Percentiles rank a stretch among this genome's conserved stretches.
Evolutionary conservation across 768 basidiomycete genomes (phyloP).

Genomic region (Russula vinacea): DNA sequence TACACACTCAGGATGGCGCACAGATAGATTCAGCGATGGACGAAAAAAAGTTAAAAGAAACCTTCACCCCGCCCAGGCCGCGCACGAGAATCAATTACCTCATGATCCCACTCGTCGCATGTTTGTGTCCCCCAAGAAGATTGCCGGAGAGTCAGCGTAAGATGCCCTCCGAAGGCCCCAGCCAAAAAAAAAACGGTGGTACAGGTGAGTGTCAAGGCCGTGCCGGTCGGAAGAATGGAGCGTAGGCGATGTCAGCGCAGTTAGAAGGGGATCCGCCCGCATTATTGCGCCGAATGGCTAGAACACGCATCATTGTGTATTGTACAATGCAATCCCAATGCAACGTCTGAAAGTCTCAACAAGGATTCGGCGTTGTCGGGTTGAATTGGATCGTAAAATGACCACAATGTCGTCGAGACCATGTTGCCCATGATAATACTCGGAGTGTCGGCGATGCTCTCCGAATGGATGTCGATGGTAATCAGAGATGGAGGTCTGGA

Average conservation of each 20-base stretch:
- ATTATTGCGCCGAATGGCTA: background rate
- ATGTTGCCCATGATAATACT: background rate
- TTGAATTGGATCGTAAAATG: background rate
- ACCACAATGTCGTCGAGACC: background rate
- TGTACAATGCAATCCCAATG: background rate
- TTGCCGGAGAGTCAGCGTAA: background rate
- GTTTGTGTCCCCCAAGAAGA: background rate
- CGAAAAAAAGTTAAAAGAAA: background rate
- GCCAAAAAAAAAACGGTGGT: background rate
- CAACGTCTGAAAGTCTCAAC: background rate
- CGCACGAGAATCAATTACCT: background rate
- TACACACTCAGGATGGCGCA: background rate
- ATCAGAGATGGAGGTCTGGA: background rate
- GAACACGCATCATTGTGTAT: background rate
- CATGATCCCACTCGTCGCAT: background rate
- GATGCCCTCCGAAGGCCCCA: background rate
- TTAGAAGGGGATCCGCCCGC: background rate
- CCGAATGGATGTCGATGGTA: background rate
- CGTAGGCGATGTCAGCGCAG: background rate
- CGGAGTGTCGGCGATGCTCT: background rate
- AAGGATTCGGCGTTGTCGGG: background rate
- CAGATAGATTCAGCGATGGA: background rate
- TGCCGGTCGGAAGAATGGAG: background rate
- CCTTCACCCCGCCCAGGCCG: background rate
- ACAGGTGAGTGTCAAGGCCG: background rate